phyloP scores from a whole-genome alignment of 768 basidiomycete species.

The Coprinellus aureogranulatus region DNA sequence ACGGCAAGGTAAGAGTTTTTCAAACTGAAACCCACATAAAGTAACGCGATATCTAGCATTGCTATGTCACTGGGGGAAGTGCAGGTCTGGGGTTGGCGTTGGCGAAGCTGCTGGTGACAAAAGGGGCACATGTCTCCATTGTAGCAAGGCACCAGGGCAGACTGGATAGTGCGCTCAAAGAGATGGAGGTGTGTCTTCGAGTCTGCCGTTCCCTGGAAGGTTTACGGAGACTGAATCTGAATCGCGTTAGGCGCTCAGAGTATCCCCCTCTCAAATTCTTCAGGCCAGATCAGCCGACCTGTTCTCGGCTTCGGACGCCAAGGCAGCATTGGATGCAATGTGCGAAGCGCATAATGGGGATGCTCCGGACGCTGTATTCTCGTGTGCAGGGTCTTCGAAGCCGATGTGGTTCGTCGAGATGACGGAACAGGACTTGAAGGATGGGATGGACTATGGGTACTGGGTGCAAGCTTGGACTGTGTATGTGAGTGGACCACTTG shows the following conservation, averaged over 20 bases:
- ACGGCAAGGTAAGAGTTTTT: background rate
- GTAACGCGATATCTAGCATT: constrained; percentile 53
- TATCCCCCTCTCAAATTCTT: constrained; percentile 59
- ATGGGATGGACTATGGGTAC: constrained; percentile 43
- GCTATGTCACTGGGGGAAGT: constrained; percentile 83
- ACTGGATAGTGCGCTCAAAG: constrained; percentile 55
- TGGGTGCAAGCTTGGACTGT: constrained; percentile 58
- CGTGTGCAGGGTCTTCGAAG: constrained; percentile 71
- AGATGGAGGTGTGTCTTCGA: constrained; percentile 57
- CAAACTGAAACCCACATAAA: background rate
- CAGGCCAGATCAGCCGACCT: constrained; percentile 67
- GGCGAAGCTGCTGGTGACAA: constrained; percentile 59
- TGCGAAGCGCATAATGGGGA: constrained; percentile 50
- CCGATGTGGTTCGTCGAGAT: constrained; percentile 78
- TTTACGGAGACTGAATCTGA: background rate
- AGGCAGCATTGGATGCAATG: constrained; percentile 61
- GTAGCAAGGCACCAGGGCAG: constrained; percentile 72
- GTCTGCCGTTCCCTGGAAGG: constrained; percentile 18
- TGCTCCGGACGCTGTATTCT: constrained; percentile 73
- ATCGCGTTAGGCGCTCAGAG: constrained; percentile 44
- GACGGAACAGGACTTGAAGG: constrained; percentile 52
- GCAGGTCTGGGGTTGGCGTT: constrained; percentile 77
- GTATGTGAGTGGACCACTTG: constrained; percentile 36
- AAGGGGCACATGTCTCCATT: constrained; percentile 82
- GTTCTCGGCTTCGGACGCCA: constrained; percentile 47